A percentile compares a stretch with the other conserved stretches of the same genome.
phyloP scores from a whole-genome alignment of 176 grass and related monocot species.

The Canna indica region DNA sequence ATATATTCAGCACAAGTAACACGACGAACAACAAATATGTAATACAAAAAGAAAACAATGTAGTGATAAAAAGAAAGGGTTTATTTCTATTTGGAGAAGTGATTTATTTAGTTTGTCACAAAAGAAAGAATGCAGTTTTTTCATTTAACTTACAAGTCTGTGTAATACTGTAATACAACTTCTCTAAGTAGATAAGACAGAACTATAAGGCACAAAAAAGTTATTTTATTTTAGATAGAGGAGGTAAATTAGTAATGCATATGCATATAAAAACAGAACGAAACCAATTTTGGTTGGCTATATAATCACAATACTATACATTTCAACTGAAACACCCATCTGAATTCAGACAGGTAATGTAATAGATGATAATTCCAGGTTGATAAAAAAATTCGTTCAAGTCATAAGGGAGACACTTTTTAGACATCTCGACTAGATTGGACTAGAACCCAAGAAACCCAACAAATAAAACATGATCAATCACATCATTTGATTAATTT shows the following conservation, averaged over 20 bases:
- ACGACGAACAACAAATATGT: no score
- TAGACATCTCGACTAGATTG: background rate
- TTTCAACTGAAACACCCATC: background rate
- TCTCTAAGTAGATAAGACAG: no score
- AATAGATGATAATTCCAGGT: background rate
- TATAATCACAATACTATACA: background rate
- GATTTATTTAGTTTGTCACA: background rate
- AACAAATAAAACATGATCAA: background rate
- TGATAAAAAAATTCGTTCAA: background rate
- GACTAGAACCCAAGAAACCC: background rate
- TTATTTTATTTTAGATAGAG: background rate
- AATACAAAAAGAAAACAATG: background rate
- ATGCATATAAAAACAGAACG: no score
- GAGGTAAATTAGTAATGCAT: background rate
- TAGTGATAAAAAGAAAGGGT: background rate
- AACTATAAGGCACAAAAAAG: no score
- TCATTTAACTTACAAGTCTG: background rate
- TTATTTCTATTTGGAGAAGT: background rate
- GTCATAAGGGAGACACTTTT: background rate
- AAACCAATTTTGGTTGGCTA: no score
- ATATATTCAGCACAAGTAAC: no score
- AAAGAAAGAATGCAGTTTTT: background rate
- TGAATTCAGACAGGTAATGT: background rate
- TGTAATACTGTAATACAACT: no score
- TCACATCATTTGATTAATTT: background rate